These are phyloP conservation scores for Cryptosporidium parvum DNA, from an alignment of 169 alveolate genomes.

Conservation along the genomic window DNA sequence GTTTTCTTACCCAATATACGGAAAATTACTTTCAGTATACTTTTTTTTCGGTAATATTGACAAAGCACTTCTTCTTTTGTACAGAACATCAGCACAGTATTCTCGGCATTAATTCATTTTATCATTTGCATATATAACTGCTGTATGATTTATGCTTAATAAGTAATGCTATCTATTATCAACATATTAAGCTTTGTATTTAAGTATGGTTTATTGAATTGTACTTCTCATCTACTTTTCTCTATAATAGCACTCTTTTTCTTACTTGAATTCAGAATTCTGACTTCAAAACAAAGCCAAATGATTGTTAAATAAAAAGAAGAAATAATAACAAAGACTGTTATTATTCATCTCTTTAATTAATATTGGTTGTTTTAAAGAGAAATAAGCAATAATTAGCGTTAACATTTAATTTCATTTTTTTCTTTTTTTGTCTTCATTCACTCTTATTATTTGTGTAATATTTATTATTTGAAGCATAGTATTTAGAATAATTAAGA, in stretches of 20 bases:
- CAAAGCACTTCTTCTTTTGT: not conserved
- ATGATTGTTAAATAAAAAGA: not conserved
- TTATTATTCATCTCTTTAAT: not conserved
- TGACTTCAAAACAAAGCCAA: not conserved
- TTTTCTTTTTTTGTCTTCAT: not conserved
- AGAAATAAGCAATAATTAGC: constrained; percentile 55
- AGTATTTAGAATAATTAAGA: not conserved
- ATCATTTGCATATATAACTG: not conserved
- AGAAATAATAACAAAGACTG: not conserved
- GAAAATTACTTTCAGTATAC: not conserved
- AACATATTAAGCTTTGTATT: constrained; percentile 6
- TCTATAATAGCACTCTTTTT: constrained; percentile 17
- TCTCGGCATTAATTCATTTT: not conserved
- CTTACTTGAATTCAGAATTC: constrained; percentile 12
- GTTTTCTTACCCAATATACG: not conserved
- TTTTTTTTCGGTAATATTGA: not conserved
- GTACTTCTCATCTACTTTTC: not conserved
- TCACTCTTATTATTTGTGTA: not conserved
- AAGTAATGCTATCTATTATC: constrained; percentile 7
- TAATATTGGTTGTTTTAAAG: not conserved
- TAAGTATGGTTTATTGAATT: not conserved
- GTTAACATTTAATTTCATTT: constrained; percentile 16
- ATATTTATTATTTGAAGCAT: not conserved
- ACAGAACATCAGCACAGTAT: not conserved
- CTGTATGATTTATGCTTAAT: constrained; percentile 8